These are phyloP conservation scores for Apiotrichum sp. DNA, from an alignment of 1,284 basidiomycete species.

Conservation along the genomic window DNA sequence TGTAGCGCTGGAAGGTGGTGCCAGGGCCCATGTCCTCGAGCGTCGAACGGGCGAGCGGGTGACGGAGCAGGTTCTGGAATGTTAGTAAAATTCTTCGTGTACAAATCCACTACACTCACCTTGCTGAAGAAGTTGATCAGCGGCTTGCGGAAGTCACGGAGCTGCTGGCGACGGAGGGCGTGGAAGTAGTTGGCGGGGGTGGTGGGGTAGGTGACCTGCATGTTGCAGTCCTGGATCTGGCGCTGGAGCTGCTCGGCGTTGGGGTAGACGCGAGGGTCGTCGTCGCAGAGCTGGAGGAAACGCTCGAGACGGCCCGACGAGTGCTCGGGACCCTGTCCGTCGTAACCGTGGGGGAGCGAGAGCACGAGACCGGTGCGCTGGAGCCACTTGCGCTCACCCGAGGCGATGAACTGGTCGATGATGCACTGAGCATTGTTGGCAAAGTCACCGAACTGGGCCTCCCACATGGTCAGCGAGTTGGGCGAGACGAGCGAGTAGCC, in stretches of 20 bases:
- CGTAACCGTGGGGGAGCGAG: constrained; percentile 92
- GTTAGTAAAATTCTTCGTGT: too few relatives aligned
- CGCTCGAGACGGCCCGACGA: constrained; percentile 93
- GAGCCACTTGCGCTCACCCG: constrained; percentile 97
- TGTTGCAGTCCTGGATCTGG: constrained; percentile 98
- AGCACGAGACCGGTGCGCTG: constrained; percentile 91
- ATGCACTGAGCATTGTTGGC: constrained; percentile 96
- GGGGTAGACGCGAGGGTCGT: constrained; percentile 90
- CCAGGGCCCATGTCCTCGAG: constrained; percentile 84
- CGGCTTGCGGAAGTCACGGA: constrained; percentile 94
- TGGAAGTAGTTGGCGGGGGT: constrained; percentile 95
- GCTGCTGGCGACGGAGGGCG: constrained; percentile 87
- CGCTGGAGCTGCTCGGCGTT: constrained; percentile 82
- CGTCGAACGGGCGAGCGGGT: constrained; percentile 80
- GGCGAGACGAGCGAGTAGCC: constrained; percentile 98
- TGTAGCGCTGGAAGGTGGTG: constrained; percentile 84
- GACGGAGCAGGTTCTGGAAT: constrained; percentile 69
- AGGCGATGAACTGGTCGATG: constrained; percentile 98
- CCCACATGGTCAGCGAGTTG: constrained; percentile 91
- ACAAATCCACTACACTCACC: constrained; percentile 17
- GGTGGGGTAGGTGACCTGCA: constrained; percentile 98
- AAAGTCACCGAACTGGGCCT: constrained; percentile 98
- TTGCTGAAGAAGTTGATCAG: constrained; percentile 96
- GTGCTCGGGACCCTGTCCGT: constrained; percentile 98
- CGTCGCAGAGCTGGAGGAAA: constrained; percentile 96